A percentile compares a stretch with the other conserved stretches of the same genome.
These are phyloP conservation scores for Fragaria nilgerrensis DNA, from an alignment of 306 rosid species.

Conservation along the genomic window DNA sequence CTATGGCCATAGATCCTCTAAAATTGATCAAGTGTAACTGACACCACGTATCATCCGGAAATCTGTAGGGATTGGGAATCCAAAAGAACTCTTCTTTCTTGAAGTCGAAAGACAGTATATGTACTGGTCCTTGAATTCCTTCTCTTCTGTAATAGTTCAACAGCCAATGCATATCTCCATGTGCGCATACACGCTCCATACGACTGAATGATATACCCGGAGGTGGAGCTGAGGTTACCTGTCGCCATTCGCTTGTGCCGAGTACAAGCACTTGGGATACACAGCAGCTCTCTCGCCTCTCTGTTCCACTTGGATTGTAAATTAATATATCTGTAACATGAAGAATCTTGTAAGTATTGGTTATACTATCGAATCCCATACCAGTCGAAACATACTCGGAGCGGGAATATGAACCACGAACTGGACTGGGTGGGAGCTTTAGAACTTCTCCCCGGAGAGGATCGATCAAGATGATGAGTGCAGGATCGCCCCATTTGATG, in stretches of 20 bases:
- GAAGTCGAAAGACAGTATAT: not conserved
- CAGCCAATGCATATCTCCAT: conserved; percentile 1
- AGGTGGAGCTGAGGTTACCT: not conserved
- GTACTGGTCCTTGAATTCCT: too few species aligned
- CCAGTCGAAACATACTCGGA: not conserved
- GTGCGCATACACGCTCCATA: not conserved
- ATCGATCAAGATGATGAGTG: not conserved
- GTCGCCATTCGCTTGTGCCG: not conserved
- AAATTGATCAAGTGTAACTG: not conserved
- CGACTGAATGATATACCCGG: too few species aligned
- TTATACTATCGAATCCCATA: not conserved
- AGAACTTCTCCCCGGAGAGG: not conserved
- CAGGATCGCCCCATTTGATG: not conserved
- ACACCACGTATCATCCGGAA: too few species aligned
- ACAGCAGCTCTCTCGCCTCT: not conserved
- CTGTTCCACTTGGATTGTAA: too few species aligned
- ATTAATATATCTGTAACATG: too few species aligned
- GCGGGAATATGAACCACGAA: not conserved
- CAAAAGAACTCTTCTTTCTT: too few species aligned
- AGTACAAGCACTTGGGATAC: not conserved
- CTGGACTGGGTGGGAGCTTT: not conserved
- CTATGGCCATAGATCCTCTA: not conserved
- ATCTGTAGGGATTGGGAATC: not conserved
- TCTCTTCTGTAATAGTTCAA: not conserved
- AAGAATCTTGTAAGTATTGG: not conserved